phyloP scores from a whole-genome alignment of 2,329 filamentous ascomycete genomes.

The Cordyceps farinosa region DNA sequence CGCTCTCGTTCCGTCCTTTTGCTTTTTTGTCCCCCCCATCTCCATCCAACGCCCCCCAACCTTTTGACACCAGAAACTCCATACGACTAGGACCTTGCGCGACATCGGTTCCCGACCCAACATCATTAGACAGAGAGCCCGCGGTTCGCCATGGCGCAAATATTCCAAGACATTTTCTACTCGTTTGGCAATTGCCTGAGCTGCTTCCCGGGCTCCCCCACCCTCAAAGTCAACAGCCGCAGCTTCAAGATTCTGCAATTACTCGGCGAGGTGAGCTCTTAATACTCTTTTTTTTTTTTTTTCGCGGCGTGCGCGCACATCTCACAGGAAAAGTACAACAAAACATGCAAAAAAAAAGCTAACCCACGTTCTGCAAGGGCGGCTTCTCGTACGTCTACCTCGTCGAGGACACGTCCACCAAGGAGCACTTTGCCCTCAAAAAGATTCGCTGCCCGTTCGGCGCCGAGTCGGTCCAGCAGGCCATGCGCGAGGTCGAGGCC shows the following conservation, averaged over 20 bases:
- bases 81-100: not conserved
- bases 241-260: constrained; percentile 95
- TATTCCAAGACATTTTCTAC: constrained; percentile 84
- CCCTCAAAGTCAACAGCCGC: constrained; percentile 89
- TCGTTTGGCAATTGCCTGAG: constrained; percentile 92
- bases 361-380: constrained; percentile 51
- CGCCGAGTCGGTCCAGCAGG: constrained; percentile 89
- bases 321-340: too few species aligned
- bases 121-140: not conserved
- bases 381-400: constrained; percentile 99
- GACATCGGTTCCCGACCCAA: not conserved
- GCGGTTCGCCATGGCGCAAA: constrained; percentile 62
- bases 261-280: constrained; percentile 70
- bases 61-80: too few species aligned
- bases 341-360: not conserved
- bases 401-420: constrained; percentile 82
- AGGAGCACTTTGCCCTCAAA: constrained; percentile 88
- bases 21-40: too few species aligned
- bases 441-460: constrained; percentile 99
- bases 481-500: constrained; percentile 95
- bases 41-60: too few species aligned
- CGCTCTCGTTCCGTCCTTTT: not conserved
- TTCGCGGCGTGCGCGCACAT: not conserved
- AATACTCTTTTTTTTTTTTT: too few species aligned
- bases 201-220: constrained; percentile 92